These are phyloP conservation scores for Pichia sp. DNA, from an alignment of 1,139 yeast genomes.

Conservation along the genomic window DNA sequence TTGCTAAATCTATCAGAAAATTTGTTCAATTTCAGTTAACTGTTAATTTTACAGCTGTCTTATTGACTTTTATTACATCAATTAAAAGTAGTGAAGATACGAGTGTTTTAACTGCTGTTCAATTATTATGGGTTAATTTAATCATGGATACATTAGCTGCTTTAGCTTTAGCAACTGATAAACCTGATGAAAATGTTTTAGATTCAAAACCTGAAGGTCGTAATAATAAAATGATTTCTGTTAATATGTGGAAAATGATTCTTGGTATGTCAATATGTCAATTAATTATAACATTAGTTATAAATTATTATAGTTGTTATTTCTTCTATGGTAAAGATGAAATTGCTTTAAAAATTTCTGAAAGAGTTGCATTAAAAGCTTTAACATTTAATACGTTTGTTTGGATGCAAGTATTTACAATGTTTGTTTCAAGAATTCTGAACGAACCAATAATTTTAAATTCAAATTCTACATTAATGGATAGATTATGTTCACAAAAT, in stretches of 20 bases:
- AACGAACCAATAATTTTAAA: conserved; percentile 62
- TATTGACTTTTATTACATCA: conserved; percentile 88
- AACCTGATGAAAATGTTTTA: conserved; percentile 77
- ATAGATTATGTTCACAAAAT: conserved; percentile 52
- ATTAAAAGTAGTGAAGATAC: conserved; percentile 72
- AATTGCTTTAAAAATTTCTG: conserved; percentile 35
- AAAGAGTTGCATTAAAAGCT: conserved; percentile 60
- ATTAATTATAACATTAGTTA: conserved; percentile 64
- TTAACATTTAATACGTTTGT: conserved; percentile 94
- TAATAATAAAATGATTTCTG: conserved; percentile 69
- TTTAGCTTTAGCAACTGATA: conserved; percentile 93
- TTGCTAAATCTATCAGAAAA: conserved; percentile 87
- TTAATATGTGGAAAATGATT: conserved; percentile 98
- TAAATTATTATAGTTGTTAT: conserved; percentile 70
- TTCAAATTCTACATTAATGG: conserved; percentile 50
- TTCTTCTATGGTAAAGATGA: conserved; percentile 44
- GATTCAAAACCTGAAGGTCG: conserved; percentile 84
- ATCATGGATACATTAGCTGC: conserved; percentile 99
- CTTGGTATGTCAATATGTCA: conserved; percentile 79
- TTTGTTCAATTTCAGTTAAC: conserved; percentile 95
- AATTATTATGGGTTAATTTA: conserved; percentile 91
- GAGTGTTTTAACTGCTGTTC: conserved; percentile 94
- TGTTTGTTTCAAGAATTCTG: conserved; percentile 83
- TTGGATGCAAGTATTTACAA: conserved; percentile 94
- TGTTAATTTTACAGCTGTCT: conserved; percentile 92